These are phyloP conservation scores for Penicillium sclerotiorum DNA, from an alignment of 2,329 filamentous ascomycete species.

Conservation along the genomic window DNA sequence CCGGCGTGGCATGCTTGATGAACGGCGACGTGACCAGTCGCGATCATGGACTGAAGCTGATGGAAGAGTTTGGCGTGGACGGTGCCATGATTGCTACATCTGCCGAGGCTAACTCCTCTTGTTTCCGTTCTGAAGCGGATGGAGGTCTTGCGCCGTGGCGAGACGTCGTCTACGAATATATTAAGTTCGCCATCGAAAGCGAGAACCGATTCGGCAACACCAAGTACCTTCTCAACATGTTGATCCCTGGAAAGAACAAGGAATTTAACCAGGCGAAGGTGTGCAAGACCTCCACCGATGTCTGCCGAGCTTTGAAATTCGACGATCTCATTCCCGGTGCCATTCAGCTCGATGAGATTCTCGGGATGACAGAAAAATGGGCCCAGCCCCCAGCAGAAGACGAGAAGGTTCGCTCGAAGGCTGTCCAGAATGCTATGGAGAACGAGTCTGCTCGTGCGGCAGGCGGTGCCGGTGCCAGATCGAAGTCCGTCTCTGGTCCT, in stretches of 20 bases:
- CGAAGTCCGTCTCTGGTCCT: conserved; percentile 26
- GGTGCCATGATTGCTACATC: conserved; percentile 96
- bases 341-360: conserved; percentile 63
- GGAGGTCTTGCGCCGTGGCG: conserved; percentile 75
- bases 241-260: conserved; percentile 78
- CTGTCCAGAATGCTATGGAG: conserved; percentile 36
- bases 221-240: conserved; percentile 83
- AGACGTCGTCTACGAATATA: conserved; percentile 75
- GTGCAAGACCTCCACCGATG: conserved; percentile 70
- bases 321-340: conserved; percentile 67
- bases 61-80: conserved; percentile 80
- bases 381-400: conserved; percentile 16
- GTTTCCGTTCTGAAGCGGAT: conserved; percentile 70
- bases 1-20: conserved; percentile 89
- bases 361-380: conserved; percentile 43
- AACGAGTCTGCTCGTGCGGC: conserved; percentile 40
- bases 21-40: conserved; percentile 86
- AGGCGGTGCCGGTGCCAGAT: conserved; percentile 30
- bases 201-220: conserved; percentile 91
- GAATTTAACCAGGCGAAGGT: conserved; percentile 64
- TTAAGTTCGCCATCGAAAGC: conserved; percentile 71
- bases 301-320: conserved; percentile 67
- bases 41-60: conserved; percentile 71
- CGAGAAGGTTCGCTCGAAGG: conserved; percentile 24
- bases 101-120: conserved; percentile 88